phyloP scores from a whole-genome alignment of 441 rosid genomes.

The Gossypium lobatum region DNA sequence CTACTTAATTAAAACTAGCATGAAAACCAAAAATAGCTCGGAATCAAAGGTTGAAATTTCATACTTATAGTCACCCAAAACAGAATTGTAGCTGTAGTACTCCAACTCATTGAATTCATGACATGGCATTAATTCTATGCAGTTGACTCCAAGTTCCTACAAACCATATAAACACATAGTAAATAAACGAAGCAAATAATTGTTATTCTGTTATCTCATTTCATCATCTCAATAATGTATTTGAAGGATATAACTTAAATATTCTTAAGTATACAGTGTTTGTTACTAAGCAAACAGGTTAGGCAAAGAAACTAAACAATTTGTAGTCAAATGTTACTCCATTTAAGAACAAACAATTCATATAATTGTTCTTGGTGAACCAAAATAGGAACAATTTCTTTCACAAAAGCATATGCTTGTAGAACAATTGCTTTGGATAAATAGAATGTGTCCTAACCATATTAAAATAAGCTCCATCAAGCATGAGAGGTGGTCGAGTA shows the following conservation, averaged over 20 bases:
- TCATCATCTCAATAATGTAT: slow-evolving; percentile 7
- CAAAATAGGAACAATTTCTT: neutral
- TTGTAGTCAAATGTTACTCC: neutral
- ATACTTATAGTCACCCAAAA: slow-evolving; percentile 76
- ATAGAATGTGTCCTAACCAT: neutral
- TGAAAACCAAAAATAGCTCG: neutral
- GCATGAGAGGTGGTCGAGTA: neutral
- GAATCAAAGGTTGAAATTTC: slow-evolving; percentile 18
- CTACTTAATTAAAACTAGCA: slow-evolving; percentile 4
- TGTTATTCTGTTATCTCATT: neutral
- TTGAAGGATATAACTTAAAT: slow-evolving; percentile 6
- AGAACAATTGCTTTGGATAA: neutral
- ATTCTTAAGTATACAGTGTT: neutral
- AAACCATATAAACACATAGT: slow-evolving; percentile 22
- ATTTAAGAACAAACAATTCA: neutral
- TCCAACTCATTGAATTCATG: slow-evolving; percentile 96
- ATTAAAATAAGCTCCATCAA: neutral
- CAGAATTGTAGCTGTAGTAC: slow-evolving; percentile 77
- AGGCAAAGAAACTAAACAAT: neutral
- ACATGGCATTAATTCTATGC: slow-evolving; percentile 96
- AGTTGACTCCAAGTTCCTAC: slow-evolving; percentile 94
- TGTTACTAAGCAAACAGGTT: neutral
- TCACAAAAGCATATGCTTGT: neutral
- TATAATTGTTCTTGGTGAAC: neutral
- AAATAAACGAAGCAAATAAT: slow-evolving; percentile 13